phyloP scores from a whole-genome alignment of 2,329 filamentous ascomycete species.

The Parastagonospora nodorum region DNA sequence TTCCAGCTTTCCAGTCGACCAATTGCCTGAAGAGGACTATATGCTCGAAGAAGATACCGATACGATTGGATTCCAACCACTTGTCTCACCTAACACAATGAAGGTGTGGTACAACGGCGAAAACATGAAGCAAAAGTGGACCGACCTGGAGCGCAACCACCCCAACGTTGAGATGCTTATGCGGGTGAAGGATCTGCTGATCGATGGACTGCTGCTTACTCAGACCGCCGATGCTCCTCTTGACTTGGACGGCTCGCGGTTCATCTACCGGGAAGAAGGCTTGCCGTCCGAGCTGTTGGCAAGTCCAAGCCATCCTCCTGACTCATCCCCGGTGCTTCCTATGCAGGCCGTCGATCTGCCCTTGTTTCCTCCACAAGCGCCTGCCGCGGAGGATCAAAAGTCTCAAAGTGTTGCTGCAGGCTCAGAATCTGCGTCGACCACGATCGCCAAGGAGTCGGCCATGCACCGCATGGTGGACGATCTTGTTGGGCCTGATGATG shows the following conservation, averaged over 20 bases:
- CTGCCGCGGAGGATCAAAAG: slow-evolving; percentile 43
- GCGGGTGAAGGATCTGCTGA: slow-evolving; percentile 66
- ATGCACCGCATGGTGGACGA: slow-evolving; percentile 65
- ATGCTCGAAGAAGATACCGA: slow-evolving; percentile 71
- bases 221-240: slow-evolving; percentile 56
- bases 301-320: slow-evolving; percentile 48
- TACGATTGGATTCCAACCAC: slow-evolving; percentile 67
- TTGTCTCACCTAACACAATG: slow-evolving; percentile 56
- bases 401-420: slow-evolving; percentile 40
- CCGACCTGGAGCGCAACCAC: slow-evolving; percentile 60
- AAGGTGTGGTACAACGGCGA: slow-evolving; percentile 58
- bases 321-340: slow-evolving; percentile 48
- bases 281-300: slow-evolving; percentile 56
- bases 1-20: slow-evolving; percentile 62
- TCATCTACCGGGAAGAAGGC: slow-evolving; percentile 60
- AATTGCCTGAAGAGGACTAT: slow-evolving; percentile 63
- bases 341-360: slow-evolving; percentile 46
- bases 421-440: slow-evolving; percentile 57
- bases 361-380: slow-evolving; percentile 31
- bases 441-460: slow-evolving; percentile 51
- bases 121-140: slow-evolving; percentile 58
- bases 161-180: slow-evolving; percentile 70
- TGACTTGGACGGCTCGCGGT: slow-evolving; percentile 54
- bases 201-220: slow-evolving; percentile 65
- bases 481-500: slow-evolving; percentile 53